Evolutionary conservation across 2,329 filamentous ascomycete species (phyloP), one percentile per base, ranked within the genome.

Genomic region (Botrytis byssoidea): DNA sequence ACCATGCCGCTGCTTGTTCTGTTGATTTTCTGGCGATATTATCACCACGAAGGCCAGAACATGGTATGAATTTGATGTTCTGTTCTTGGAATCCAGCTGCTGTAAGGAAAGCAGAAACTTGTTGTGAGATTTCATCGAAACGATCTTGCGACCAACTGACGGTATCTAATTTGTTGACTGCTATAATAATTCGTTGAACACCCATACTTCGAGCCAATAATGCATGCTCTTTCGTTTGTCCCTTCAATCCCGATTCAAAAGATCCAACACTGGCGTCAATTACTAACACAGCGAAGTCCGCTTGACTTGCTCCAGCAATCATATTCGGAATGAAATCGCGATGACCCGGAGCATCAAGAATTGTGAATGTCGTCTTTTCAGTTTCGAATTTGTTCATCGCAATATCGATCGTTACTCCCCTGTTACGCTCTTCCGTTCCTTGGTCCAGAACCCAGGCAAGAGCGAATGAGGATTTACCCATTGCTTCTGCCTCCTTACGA

Each of bases 311-410:
- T 22, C 96, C 96, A 3, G 95, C 95, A 81, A 99, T 98, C 96
- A 99, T 99, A 82, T 98, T 99, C 0, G 96, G 96, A 32, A 99
- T 94, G 81, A 98, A 99, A 81, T 99, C 96, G 75, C 91, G 89
- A 82, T 99, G 96, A 0, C 96, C 96, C 0, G 96, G 96, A 0
- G 96, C 95, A 81, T 99, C 96, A 7, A 99, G 87, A 64, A 99
- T 97, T 1, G 96, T 98, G 80, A 98, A 98, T 18, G 88, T 88
- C 0, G 94, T 96, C 70, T 88, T 92, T 1, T 93, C 90, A 0
- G 97, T 99, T 81, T 97, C 93, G 80, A 99, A 99, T 76, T 94
- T 91, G 81, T 97, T 97, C 29, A 93, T 97, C 14, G 96, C 95
- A 79, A 98, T 96, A 81, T 99, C 96, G 67, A 99, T 97, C 0